Conservation (phyloP, 495 filamentous ascomycete species). For the Wilcoxina mikolae region DNA sequence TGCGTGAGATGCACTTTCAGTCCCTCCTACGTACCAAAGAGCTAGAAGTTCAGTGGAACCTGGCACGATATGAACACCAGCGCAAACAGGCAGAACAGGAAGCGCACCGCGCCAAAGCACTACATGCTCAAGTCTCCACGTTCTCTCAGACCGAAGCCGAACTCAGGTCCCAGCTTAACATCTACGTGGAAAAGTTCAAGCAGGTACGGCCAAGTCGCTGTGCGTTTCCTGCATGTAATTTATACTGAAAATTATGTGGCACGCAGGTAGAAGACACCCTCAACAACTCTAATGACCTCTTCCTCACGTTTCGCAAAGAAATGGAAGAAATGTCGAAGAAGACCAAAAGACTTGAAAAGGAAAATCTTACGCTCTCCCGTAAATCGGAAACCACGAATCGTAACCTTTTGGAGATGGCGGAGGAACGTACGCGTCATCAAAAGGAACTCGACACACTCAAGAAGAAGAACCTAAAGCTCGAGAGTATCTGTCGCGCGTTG, state of each 20-base stretch:
- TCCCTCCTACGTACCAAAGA: slow-evolving; percentile 83
- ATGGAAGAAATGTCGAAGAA: slow-evolving; percentile 99
- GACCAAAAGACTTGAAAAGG: slow-evolving; percentile 91
- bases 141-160: slow-evolving; percentile 94
- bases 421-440: slow-evolving; percentile 72
- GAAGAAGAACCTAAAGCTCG: slow-evolving; percentile 83
- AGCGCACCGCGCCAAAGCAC: slow-evolving; percentile 55
- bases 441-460: slow-evolving; percentile 65
- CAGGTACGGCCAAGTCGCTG: slow-evolving; percentile 48
- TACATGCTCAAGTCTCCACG: slow-evolving; percentile 83
- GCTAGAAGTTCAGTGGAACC: slow-evolving; percentile 83
- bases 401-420: slow-evolving; percentile 96
- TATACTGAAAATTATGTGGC: slow-evolving; percentile 2
- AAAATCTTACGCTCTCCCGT: slow-evolving; percentile 77
- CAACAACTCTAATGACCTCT: slow-evolving; percentile 97
- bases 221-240: neutral
- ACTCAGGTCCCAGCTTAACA: slow-evolving; percentile 84
- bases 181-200: slow-evolving; percentile 99
- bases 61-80: slow-evolving; percentile 73
- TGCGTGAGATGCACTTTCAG: slow-evolving; percentile 82
- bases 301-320: slow-evolving; percentile 94
- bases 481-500: slow-evolving; percentile 46
- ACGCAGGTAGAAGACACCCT: slow-evolving; percentile 90
- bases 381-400: slow-evolving; percentile 88
- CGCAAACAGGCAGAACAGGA: slow-evolving; percentile 76